A percentile compares a stretch with the other conserved stretches of the same genome.
Evolutionary conservation across 768 basidiomycete genomes (phyloP).

Genomic region (Amanita rimosa): DNA sequence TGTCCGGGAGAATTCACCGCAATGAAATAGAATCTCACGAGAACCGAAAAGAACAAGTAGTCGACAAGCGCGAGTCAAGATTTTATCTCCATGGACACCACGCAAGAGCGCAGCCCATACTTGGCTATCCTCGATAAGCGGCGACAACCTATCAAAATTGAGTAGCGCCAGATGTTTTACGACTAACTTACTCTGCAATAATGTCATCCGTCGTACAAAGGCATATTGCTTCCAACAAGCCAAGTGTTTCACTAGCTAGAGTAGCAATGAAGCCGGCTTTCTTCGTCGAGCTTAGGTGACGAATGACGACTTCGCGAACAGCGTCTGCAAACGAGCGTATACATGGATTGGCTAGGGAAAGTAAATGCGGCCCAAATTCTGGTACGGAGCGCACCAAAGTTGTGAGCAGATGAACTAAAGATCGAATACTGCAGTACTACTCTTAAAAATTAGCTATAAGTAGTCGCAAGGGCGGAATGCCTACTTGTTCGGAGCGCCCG

Average conservation of each 20-base stretch:
- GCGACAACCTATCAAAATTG: background rate
- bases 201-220: slow-evolving; percentile 34
- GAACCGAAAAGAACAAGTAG: slow-evolving; percentile 44
- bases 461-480: slow-evolving; percentile 10
- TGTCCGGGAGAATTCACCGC: slow-evolving; percentile 1
- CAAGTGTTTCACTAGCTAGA: slow-evolving; percentile 30
- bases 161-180: background rate
- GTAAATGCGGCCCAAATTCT: slow-evolving; percentile 26
- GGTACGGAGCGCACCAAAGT: slow-evolving; percentile 38
- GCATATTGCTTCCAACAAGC: slow-evolving; percentile 43
- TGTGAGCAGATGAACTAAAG: slow-evolving; percentile 42
- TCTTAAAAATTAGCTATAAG: slow-evolving; percentile 9
- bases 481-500: slow-evolving; percentile 26
- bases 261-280: slow-evolving; percentile 14
- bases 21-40: slow-evolving; percentile 24
- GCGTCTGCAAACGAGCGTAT: slow-evolving; percentile 23
- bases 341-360: slow-evolving; percentile 18
- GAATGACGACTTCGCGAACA: slow-evolving; percentile 29
- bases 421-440: slow-evolving; percentile 34
- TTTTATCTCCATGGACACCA: slow-evolving; percentile 35
- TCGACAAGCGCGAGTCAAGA: slow-evolving; percentile 37
- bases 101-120: slow-evolving; percentile 39
- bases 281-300: slow-evolving; percentile 24
- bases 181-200: slow-evolving; percentile 23
- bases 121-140: slow-evolving; percentile 6